Evolutionary conservation across 2,329 filamentous ascomycete species (phyloP).

Genomic region (Apiospora malaysiana): DNA sequence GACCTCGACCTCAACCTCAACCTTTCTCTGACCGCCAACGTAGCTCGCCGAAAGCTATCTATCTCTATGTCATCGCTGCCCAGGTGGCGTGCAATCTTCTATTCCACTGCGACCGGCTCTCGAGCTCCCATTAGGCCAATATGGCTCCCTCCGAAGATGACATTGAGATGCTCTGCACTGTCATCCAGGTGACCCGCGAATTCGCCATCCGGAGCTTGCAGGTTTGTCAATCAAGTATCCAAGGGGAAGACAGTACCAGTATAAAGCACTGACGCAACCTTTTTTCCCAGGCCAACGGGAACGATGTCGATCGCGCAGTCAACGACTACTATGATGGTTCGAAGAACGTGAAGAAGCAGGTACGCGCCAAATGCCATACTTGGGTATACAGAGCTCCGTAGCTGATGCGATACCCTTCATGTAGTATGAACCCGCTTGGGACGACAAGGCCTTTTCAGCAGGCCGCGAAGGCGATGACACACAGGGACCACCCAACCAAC

Average conservation of each 20-base stretch:
- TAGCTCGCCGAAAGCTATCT: neutral
- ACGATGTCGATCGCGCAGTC: conserved; percentile 54
- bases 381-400: conserved; percentile 25
- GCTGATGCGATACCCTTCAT: conserved; percentile 47
- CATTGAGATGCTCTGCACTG: conserved; percentile 30
- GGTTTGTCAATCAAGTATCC: conserved; percentile 28
- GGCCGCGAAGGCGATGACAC: conserved; percentile 56
- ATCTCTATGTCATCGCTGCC: neutral
- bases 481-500: conserved; percentile 45
- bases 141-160: conserved; percentile 27
- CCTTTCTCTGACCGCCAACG: neutral
- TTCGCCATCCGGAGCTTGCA: conserved; percentile 36
- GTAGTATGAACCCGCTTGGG: conserved; percentile 57
- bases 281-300: conserved; percentile 46
- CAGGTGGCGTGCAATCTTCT: conserved; percentile 6
- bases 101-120: neutral
- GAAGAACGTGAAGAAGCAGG: conserved; percentile 28
- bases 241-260: neutral
- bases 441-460: conserved; percentile 58
- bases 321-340: conserved; percentile 59
- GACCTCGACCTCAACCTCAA: neutral
- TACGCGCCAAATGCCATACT: neutral
- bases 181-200: conserved; percentile 30
- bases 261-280: neutral
- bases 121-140: neutral